Conservation (phyloP, 1,284 basidiomycete genomes). For the Cerrena zonata region DNA sequence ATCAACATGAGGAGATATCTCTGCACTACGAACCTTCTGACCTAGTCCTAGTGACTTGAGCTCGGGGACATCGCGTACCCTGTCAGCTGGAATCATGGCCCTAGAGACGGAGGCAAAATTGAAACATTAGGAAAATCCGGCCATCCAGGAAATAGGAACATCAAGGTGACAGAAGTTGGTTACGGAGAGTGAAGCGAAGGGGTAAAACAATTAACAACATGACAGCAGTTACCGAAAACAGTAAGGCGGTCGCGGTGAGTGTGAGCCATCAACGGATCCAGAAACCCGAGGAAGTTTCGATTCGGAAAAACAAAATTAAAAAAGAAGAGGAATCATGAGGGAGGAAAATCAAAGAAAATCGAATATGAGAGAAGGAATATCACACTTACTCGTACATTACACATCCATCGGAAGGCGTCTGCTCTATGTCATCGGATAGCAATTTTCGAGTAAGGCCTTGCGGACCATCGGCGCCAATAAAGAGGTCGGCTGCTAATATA, state of each 20-base stretch:
- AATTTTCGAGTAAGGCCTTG: conserved; percentile 32
- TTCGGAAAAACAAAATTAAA: no score
- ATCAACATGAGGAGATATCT: background rate
- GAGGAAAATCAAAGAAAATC: background rate
- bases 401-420: conserved; percentile 17
- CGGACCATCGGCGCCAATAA: conserved; percentile 61
- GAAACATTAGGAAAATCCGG: no score
- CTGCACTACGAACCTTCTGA: background rate
- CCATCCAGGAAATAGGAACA: no score
- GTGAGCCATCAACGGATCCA: no score
- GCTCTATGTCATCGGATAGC: conserved; percentile 17
- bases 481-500: conserved; percentile 45
- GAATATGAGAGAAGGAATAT: conserved; percentile 5
- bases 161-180: no score
- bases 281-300: no score
- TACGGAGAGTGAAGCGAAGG: no score
- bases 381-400: conserved; percentile 42
- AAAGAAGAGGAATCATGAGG: no score
- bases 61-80: conserved; percentile 31
- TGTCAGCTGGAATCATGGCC: conserved; percentile 37
- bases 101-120: conserved; percentile 22
- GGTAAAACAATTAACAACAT: no score
- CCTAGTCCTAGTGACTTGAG: background rate
- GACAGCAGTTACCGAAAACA: no score
- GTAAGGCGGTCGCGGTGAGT: no score